Evolutionary conservation across 2,329 filamentous ascomycete genomes (phyloP).

Genomic region (Paramyrothecium roridum): DNA sequence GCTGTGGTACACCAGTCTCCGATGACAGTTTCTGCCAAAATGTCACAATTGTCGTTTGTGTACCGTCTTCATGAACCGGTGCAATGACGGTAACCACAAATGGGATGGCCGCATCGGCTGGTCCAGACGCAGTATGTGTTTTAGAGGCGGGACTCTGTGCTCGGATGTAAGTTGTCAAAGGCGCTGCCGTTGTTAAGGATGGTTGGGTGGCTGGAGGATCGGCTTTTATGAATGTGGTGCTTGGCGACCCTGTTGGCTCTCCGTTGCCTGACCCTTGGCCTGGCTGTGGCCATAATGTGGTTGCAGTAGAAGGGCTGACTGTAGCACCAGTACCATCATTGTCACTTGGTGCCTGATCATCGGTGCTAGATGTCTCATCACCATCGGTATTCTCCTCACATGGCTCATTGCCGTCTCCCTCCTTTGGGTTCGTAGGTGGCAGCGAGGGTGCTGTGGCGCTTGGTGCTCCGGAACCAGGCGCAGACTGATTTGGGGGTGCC

Average conservation of each 20-base stretch:
- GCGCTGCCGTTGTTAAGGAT: not conserved
- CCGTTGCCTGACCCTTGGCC: not conserved
- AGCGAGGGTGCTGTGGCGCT: too few species aligned
- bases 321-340: not conserved
- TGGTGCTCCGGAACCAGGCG: too few species aligned
- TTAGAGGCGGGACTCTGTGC: not conserved
- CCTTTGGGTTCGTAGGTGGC: not conserved
- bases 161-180: not conserved
- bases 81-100: constrained; percentile 19
- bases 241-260: not conserved
- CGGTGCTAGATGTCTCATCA: not conserved
- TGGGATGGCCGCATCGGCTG: constrained; percentile 1
- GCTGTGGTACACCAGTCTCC: constrained; percentile 1
- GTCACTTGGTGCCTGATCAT: not conserved
- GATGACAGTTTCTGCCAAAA: constrained; percentile 9
- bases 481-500: too few species aligned
- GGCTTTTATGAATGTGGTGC: not conserved
- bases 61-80: constrained; percentile 12
- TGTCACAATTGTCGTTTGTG: constrained; percentile 14
- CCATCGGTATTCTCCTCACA: not conserved
- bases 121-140: not conserved
- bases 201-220: not conserved
- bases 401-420: not conserved
- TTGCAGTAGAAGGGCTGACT: not conserved
- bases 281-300: not conserved